A percentile compares a stretch with the other conserved stretches of the same genome.
phyloP scores from a whole-genome alignment of 495 filamentous ascomycete genomes.

The Aspergillus asperescens region DNA sequence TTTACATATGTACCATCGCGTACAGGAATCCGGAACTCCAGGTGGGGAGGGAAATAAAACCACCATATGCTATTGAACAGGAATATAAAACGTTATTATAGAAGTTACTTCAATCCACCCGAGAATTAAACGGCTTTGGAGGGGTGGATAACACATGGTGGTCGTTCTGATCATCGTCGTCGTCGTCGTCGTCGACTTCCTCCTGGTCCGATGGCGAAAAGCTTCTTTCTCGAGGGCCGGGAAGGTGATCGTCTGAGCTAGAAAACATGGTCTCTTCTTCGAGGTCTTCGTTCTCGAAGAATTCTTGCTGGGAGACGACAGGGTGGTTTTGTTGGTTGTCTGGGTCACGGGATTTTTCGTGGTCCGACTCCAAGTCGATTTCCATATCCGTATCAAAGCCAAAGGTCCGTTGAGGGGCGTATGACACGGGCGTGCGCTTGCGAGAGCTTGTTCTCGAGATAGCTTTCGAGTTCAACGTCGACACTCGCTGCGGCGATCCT shows the following conservation, averaged over 20 bases:
- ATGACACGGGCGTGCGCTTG: background rate
- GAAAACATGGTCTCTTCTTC: background rate
- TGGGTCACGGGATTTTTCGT: background rate
- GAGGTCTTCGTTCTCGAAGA: background rate
- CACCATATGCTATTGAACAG: no score
- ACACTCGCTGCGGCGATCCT: background rate
- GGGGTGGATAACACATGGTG: background rate
- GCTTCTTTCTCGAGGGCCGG: background rate
- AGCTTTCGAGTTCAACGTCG: background rate
- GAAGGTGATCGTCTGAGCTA: background rate
- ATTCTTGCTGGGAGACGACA: background rate
- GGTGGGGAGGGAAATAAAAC: no score
- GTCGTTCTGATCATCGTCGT: background rate
- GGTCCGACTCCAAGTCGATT: background rate
- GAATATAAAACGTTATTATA: no score
- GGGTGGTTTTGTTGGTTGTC: background rate
- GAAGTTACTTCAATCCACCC: background rate
- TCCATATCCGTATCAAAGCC: slow-evolving; percentile 1
- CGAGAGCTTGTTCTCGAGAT: background rate
- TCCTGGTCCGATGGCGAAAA: background rate
- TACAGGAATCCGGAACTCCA: no score
- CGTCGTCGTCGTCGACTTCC: background rate
- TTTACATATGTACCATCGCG: no score
- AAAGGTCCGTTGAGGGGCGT: background rate
- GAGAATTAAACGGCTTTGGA: background rate